Percentiles rank a stretch among this genome's conserved stretches.
These are phyloP conservation scores for Fistulina hepatica DNA, from an alignment of 1,284 basidiomycete genomes.

Conservation along the genomic window DNA sequence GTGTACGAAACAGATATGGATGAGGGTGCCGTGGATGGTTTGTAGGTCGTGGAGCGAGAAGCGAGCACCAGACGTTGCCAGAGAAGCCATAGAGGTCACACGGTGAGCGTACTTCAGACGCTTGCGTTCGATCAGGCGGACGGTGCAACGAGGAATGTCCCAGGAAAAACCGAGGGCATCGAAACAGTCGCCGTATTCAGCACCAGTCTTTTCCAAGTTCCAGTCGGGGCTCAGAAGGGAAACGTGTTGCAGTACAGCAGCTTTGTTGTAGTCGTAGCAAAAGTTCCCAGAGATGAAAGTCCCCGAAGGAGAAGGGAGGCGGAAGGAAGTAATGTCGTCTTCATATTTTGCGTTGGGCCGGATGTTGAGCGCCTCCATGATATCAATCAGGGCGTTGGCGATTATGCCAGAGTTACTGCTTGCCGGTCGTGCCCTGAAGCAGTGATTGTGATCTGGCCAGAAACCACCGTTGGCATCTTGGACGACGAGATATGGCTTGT, in stretches of 20 bases:
- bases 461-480: constrained; percentile 7
- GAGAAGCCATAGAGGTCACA: constrained; percentile 4
- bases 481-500: constrained; percentile 18
- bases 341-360: constrained; percentile 18
- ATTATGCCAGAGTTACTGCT: constrained; percentile 18
- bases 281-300: background rate
- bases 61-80: background rate
- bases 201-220: constrained; percentile 11
- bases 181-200: constrained; percentile 5
- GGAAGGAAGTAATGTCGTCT: constrained; percentile 17
- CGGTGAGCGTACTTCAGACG: constrained; percentile 14
- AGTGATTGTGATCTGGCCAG: constrained; percentile 13
- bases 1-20: constrained; percentile 14
- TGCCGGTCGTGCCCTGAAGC: constrained; percentile 17
- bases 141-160: constrained; percentile 14
- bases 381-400: constrained; percentile 15
- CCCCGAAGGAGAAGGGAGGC: background rate
- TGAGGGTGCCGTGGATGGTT: constrained; percentile 14
- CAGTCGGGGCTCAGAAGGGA: constrained; percentile 6
- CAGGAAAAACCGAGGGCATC: constrained; percentile 15
- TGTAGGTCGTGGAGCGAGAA: constrained; percentile 2
- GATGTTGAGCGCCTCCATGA: too few relatives aligned
- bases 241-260: background rate
- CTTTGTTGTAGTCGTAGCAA: constrained; percentile 5
- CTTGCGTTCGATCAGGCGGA: constrained; percentile 15